Percentiles rank a stretch among this genome's conserved stretches.
Conservation (phyloP, 805 yeast species). For the Jamesozyma gamospora region DNA sequence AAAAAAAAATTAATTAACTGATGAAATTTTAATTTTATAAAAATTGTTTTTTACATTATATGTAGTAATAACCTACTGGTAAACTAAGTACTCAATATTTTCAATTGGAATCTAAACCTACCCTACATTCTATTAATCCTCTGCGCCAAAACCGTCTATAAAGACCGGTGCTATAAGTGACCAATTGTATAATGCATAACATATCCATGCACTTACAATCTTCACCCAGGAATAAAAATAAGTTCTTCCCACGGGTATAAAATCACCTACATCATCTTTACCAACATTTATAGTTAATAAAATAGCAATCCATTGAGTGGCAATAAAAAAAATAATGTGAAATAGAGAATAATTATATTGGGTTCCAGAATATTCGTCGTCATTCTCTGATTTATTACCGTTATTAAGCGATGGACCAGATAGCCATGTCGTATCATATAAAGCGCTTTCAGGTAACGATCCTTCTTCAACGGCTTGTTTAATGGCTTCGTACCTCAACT, state of each 20-base stretch:
- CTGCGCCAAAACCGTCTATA: constrained; percentile 71
- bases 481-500: constrained; percentile 78
- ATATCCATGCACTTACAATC: constrained; percentile 84
- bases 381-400: constrained; percentile 26
- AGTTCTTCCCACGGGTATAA: constrained; percentile 94
- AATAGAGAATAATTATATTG: constrained; percentile 80
- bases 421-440: constrained; percentile 60
- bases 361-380: constrained; percentile 56
- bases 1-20: too few species aligned
- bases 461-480: constrained; percentile 96
- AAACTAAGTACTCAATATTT: too few species aligned
- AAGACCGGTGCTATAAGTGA: constrained; percentile 81
- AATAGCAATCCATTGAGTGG: constrained; percentile 95
- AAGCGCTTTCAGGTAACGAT: constrained; percentile 84
- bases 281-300: constrained; percentile 85
- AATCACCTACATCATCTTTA: constrained; percentile 74
- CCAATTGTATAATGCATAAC: constrained; percentile 82
- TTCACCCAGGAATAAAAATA: constrained; percentile 94
- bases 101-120: too few species aligned
- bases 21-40: too few species aligned
- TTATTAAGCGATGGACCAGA: constrained; percentile 3
- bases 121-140: constrained; percentile 13
- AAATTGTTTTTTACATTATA: too few species aligned
- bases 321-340: constrained; percentile 85
- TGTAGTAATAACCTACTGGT: too few species aligned